Evolutionary conservation across 129 eudicot species (phyloP).

Genomic region (Arctium minus): DNA sequence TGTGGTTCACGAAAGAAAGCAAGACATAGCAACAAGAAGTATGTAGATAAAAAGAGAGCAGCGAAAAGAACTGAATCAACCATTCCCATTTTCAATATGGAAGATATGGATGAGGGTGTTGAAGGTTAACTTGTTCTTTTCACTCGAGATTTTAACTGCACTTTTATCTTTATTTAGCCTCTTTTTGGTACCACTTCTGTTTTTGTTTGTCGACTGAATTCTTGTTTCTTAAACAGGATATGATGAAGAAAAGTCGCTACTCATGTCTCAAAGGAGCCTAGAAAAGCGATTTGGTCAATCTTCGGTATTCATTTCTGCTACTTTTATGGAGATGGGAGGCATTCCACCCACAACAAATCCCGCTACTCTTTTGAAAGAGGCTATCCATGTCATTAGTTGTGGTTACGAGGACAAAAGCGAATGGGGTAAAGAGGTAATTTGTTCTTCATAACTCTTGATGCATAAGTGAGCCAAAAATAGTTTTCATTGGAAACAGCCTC

Average conservation of each 20-base stretch:
- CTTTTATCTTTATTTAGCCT: not conserved
- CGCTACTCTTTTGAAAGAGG: conserved; percentile 57
- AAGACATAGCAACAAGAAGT: conserved; percentile 36
- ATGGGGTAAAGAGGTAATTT: conserved; percentile 77
- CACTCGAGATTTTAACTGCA: not conserved
- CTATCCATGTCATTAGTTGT: conserved; percentile 75
- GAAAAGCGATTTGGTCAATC: conserved; percentile 66
- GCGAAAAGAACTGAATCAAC: conserved; percentile 42
- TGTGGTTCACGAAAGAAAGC: conserved; percentile 55
- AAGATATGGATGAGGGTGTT: conserved; percentile 44
- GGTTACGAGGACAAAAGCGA: conserved; percentile 76
- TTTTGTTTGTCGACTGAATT: not conserved
- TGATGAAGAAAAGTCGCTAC: conserved; percentile 50
- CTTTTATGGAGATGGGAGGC: conserved; percentile 60
- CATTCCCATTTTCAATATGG: conserved; percentile 38
- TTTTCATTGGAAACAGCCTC: no score
- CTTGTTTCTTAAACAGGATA: conserved; percentile 30
- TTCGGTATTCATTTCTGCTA: conserved; percentile 48
- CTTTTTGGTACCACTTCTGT: not conserved
- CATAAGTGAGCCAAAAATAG: not conserved
- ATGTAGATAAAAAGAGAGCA: conserved; percentile 34
- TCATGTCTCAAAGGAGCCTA: conserved; percentile 51
- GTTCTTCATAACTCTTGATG: not conserved
- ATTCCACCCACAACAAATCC: conserved; percentile 45
- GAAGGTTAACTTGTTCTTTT: conserved; percentile 29